Evolutionary conservation across 768 basidiomycete species (phyloP).

Genomic region (Suillus lakei): DNA sequence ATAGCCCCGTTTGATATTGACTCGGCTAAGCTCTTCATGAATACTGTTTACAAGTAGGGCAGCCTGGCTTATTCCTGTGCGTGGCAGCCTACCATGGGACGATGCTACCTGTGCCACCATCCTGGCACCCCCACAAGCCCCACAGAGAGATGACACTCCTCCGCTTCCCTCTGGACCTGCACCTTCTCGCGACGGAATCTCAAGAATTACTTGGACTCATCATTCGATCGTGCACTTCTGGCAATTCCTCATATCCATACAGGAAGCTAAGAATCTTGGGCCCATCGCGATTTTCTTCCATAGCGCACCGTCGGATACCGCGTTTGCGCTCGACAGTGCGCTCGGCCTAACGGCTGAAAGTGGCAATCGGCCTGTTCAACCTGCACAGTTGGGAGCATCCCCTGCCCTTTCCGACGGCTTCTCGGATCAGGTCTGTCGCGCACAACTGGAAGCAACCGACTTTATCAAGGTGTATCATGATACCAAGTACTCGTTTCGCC

Average conservation of each 20-base stretch:
- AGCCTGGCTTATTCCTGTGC: slow-evolving; percentile 64
- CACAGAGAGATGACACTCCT: slow-evolving; percentile 19
- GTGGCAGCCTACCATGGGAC: slow-evolving; percentile 56
- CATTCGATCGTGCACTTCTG: slow-evolving; percentile 50
- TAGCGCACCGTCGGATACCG: slow-evolving; percentile 26
- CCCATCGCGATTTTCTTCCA: slow-evolving; percentile 56
- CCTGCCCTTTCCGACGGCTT: slow-evolving; percentile 14
- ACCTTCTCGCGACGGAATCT: slow-evolving; percentile 18
- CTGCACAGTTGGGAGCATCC: slow-evolving; percentile 19
- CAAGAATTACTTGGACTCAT: slow-evolving; percentile 52
- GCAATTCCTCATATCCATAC: slow-evolving; percentile 50
- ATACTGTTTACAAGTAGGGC: slow-evolving; percentile 43
- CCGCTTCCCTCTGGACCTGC: slow-evolving; percentile 22
- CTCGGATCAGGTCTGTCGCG: slow-evolving; percentile 20
- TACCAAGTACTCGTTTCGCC: slow-evolving; percentile 47
- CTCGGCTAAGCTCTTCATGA: slow-evolving; percentile 33
- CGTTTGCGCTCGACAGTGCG: slow-evolving; percentile 14
- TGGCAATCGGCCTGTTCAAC: slow-evolving; percentile 26
- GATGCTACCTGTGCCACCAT: slow-evolving; percentile 47
- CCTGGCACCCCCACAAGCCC: slow-evolving; percentile 32
- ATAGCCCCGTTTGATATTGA: slow-evolving; percentile 41
- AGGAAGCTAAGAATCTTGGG: slow-evolving; percentile 43
- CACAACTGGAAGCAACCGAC: slow-evolving; percentile 42
- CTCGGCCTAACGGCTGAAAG: slow-evolving; percentile 29
- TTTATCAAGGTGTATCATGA: slow-evolving; percentile 68